Base-by-base conservation (phyloP, 192 early-diverging fungal genomes). In the Pecoramyces ruminantium region DNA sequence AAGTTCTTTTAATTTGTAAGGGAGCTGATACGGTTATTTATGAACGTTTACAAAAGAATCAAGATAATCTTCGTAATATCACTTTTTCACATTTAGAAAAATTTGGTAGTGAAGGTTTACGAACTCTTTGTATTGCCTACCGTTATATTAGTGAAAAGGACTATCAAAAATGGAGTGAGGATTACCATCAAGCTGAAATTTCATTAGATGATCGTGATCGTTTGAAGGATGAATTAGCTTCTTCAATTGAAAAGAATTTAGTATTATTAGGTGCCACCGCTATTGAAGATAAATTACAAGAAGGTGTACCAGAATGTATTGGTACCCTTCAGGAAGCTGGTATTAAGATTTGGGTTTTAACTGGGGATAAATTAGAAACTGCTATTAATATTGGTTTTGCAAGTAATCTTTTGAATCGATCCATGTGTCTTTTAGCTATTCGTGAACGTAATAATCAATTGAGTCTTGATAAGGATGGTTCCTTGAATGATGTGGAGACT, bases 381-480 rank as follows among this genome's bases (percentile, higher is more conserved):
- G 97, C 97, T 3, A 97, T 99, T 84, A 97, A 97, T 83, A 99
- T 99, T 87, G 97, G 96, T 25, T 94, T 94, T 80, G 93, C 96
- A 21, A 96, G 95, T 87, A 97, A 96, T 80, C 85, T 99, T 77
- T 86, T 99, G 8, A 89, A 92, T 77, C 86, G 87, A 30, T 92
- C 93, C 42, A 97, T 96, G 95, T 89, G 92, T 81, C 85, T 96
- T 18, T 90, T 97, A 13, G 87, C 96, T 29, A 88, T 98, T 51
- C 42, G 42, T 17, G 42, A 51, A 51, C 17, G 42, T 4, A 51
- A 21, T 21, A 21, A 21, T 25, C 6, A 4, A 15, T 1, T 6
- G 6, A 2, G 9, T 15, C 3, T 21, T 4, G 13, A 51, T 40
- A 86, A 89, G 29, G 90, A 84, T 0, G 79, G 82, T 14, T 79